Percentiles rank a stretch among this genome's conserved stretches.
These are phyloP conservation scores for Gnaphalium uliginosum DNA, from an alignment of 129 eudicot species.

Conservation along the genomic window DNA sequence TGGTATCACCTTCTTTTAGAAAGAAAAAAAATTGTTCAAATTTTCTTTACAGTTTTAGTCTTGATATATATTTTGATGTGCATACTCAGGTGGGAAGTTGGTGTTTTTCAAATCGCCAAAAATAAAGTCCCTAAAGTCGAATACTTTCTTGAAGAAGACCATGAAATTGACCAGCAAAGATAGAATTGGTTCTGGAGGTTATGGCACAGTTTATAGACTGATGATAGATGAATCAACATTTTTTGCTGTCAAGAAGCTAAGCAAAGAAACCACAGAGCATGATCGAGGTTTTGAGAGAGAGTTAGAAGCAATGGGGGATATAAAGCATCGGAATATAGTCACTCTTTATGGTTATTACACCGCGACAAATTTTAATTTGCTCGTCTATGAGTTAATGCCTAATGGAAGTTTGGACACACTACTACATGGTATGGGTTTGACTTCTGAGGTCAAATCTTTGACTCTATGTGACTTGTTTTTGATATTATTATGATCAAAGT, in stretches of 20 bases:
- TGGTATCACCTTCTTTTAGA: slow-evolving; percentile 23
- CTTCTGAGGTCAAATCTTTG: slow-evolving; percentile 12
- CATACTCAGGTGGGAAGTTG: slow-evolving; percentile 72
- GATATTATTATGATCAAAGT: background rate
- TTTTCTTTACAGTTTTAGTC: background rate
- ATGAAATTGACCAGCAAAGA: slow-evolving; percentile 80
- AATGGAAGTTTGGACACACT: slow-evolving; percentile 77
- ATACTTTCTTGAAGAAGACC: slow-evolving; percentile 61
- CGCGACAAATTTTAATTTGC: slow-evolving; percentile 69
- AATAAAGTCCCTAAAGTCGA: slow-evolving; percentile 61
- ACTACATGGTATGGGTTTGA: slow-evolving; percentile 67
- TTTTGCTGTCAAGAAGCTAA: slow-evolving; percentile 78
- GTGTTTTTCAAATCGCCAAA: slow-evolving; percentile 72
- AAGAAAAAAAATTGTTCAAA: no score
- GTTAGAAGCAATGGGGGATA: slow-evolving; percentile 91
- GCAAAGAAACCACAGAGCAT: slow-evolving; percentile 68
- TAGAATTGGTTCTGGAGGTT: slow-evolving; percentile 88
- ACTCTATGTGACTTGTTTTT: background rate
- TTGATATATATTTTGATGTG: slow-evolving; percentile 25
- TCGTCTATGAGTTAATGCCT: slow-evolving; percentile 89
- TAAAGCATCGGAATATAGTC: slow-evolving; percentile 82
- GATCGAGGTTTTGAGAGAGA: slow-evolving; percentile 95
- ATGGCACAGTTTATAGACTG: slow-evolving; percentile 80
- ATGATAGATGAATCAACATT: slow-evolving; percentile 44
- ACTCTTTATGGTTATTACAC: slow-evolving; percentile 85